Evolutionary conservation across 2,329 filamentous ascomycete genomes (phyloP).

Genomic region (Septoria linicola): DNA sequence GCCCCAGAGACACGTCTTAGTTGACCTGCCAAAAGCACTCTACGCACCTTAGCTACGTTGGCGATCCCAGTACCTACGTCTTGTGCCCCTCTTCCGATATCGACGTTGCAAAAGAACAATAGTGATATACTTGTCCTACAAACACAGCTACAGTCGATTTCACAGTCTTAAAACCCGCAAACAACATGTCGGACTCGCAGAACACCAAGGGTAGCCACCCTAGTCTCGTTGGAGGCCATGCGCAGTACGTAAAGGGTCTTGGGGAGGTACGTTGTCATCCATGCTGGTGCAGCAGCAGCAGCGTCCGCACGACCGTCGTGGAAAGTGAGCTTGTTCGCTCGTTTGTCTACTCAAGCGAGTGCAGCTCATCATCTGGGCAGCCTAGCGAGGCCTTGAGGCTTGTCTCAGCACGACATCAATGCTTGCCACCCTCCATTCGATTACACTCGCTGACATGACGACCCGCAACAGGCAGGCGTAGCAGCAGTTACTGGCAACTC

Average conservation of each 20-base stretch:
- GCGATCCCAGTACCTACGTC: no score
- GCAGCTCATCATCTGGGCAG: background rate
- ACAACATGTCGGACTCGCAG: slow-evolving; percentile 18
- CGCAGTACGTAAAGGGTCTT: slow-evolving; percentile 67
- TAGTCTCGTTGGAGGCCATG: slow-evolving; percentile 63
- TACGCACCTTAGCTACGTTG: no score
- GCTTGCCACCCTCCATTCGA: background rate
- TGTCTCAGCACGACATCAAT: background rate
- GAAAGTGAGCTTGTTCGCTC: no score
- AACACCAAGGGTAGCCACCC: slow-evolving; percentile 46
- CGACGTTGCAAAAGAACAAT: no score
- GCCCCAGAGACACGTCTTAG: no score
- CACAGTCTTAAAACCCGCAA: no score
- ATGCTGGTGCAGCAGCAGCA: background rate
- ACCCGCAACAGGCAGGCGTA: slow-evolving; percentile 52
- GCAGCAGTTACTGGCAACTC: slow-evolving; percentile 62
- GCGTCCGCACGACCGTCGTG: no score
- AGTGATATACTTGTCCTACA: no score
- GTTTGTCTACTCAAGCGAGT: no score
- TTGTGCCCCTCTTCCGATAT: no score
- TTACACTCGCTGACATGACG: slow-evolving; percentile 3
- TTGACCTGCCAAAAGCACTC: no score
- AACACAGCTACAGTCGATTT: background rate
- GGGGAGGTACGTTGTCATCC: slow-evolving; percentile 57
- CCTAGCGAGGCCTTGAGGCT: background rate